Evolutionary conservation across 1,139 yeast species (phyloP).

Genomic region (Meyerozyma sp.): DNA sequence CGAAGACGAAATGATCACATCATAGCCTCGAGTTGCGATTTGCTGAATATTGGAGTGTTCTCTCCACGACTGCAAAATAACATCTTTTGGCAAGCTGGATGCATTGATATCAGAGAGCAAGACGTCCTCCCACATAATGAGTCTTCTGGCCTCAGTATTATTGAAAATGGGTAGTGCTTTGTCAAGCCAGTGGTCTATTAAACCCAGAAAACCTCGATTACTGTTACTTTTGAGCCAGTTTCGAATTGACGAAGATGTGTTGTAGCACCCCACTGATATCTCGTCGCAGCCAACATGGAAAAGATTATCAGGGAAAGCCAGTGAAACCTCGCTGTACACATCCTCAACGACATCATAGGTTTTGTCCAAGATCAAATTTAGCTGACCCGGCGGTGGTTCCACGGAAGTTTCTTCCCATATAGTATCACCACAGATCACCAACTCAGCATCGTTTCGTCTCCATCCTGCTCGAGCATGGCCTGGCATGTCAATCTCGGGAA

Average conservation of each 20-base stretch:
- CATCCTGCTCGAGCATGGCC: no score
- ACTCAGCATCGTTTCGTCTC: no score
- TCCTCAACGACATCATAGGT: constrained; percentile 30
- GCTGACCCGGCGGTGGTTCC: constrained; percentile 47
- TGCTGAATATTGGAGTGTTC: constrained; percentile 21
- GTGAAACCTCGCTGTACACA: constrained; percentile 33
- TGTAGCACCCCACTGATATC: constrained; percentile 32
- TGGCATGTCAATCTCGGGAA: no score
- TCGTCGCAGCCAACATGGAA: constrained; percentile 49
- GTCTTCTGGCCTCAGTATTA: constrained; percentile 16
- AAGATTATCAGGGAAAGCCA: constrained; percentile 29
- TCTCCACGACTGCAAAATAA: constrained; percentile 41
- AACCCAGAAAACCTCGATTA: constrained; percentile 22
- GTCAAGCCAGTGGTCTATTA: constrained; percentile 38
- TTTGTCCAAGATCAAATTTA: constrained; percentile 30
- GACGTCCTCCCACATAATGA: constrained; percentile 49
- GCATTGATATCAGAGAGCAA: constrained; percentile 20
- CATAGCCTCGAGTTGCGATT: constrained; percentile 34
- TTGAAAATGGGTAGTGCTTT: constrained; percentile 30
- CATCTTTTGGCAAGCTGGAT: constrained; percentile 22
- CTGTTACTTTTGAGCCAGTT: constrained; percentile 26
- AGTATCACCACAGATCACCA: no score
- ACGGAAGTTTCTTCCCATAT: constrained; percentile 15
- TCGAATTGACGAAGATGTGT: constrained; percentile 21
- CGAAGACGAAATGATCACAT: constrained; percentile 37